Percentiles rank a stretch among this genome's conserved stretches.
Conservation (phyloP, 495 filamentous ascomycete genomes). For the Parachaetomium inaequale region DNA sequence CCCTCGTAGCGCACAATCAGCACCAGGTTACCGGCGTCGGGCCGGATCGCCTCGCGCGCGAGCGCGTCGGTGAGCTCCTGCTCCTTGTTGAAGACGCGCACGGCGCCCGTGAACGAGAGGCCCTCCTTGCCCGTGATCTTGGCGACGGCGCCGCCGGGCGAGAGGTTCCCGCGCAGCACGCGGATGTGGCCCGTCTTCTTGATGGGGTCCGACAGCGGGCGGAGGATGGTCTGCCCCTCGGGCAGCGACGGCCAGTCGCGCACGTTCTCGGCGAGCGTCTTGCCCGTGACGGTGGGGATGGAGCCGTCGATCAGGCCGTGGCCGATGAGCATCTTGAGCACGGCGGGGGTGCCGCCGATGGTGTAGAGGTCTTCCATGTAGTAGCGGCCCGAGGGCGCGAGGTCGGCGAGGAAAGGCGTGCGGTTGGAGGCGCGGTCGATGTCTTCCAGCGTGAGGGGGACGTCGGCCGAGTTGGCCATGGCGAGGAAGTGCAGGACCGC, state of each 20-base stretch:
- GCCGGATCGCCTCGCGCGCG: conserved; percentile 60
- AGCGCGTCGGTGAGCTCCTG: conserved; percentile 72
- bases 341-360: conserved; percentile 84
- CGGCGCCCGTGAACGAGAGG: conserved; percentile 72
- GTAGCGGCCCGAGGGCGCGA: conserved; percentile 82
- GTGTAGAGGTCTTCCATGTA: conserved; percentile 96
- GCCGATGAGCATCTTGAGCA: conserved; percentile 87
- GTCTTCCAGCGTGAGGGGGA: conserved; percentile 81
- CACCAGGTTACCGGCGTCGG: conserved; percentile 73
- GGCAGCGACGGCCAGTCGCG: conserved; percentile 74
- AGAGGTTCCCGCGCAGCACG: conserved; percentile 84
- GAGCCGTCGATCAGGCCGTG: conserved; percentile 76
- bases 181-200: conserved; percentile 86
- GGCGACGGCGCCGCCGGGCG: conserved; percentile 87
- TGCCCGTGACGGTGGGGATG: conserved; percentile 89
- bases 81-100: conserved; percentile 90
- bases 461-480: conserved; percentile 86
- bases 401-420: conserved; percentile 89
- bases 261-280: conserved; percentile 85
- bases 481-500: conserved; percentile 92
- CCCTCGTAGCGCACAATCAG: conserved; percentile 94
- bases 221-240: conserved; percentile 80
- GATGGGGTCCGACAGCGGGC: conserved; percentile 76
- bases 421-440: conserved; percentile 83
- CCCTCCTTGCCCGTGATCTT: conserved; percentile 99